A percentile compares a stretch with the other conserved stretches of the same genome.
Evolutionary conservation across 1,284 basidiomycete genomes (phyloP).

Genomic region (Sporisorium iseilematis-ciliati): DNA sequence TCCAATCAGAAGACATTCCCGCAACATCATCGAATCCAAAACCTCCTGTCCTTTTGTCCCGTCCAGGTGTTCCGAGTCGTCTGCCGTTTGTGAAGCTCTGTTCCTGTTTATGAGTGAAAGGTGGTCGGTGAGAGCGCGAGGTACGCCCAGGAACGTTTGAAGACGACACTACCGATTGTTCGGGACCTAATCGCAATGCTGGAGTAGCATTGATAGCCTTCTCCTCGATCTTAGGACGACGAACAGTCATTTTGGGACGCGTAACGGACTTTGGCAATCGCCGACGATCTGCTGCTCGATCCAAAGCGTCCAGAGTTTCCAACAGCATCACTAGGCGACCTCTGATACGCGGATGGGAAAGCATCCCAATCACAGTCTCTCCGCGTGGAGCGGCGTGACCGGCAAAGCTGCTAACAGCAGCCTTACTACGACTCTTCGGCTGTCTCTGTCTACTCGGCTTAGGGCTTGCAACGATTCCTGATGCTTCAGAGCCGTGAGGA

Average conservation of each 20-base stretch:
- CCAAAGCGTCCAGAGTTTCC: slow-evolving; percentile 28
- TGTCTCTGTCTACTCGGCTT: neutral
- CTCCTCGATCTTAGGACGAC: neutral
- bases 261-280: neutral
- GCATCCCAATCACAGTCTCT: slow-evolving; percentile 20
- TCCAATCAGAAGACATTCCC: slow-evolving; percentile 55
- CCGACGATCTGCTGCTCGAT: slow-evolving; percentile 25
- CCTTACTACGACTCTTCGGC: slow-evolving; percentile 1
- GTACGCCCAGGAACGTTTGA: neutral
- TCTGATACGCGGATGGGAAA: slow-evolving; percentile 29
- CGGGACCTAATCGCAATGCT: neutral
- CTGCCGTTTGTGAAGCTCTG: slow-evolving; percentile 2
- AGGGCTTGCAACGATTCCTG: slow-evolving; percentile 1
- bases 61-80: slow-evolving; percentile 10
- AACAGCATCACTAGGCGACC: slow-evolving; percentile 29
- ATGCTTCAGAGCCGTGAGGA: neutral
- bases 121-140: slow-evolving; percentile 18
- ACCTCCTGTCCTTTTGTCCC: slow-evolving; percentile 4
- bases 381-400: slow-evolving; percentile 5
- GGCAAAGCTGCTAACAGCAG: neutral
- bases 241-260: neutral
- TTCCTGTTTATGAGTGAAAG: slow-evolving; percentile 6
- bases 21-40: slow-evolving; percentile 26
- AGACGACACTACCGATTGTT: neutral
- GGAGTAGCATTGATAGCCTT: neutral